Base-by-base conservation (phyloP, 208 protist species). In the Angomonas desouzai region DNA sequence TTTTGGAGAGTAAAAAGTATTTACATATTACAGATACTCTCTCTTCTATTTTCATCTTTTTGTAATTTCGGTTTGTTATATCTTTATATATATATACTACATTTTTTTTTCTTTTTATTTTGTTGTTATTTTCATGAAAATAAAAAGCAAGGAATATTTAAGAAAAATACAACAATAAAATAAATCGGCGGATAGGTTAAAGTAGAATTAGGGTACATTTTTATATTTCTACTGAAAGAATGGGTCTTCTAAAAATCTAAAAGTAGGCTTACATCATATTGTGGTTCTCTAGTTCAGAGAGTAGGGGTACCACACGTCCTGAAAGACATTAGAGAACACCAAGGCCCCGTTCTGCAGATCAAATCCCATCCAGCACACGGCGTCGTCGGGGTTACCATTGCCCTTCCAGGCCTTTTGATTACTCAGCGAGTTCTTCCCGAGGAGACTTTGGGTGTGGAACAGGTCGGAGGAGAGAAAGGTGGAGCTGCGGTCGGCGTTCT, bases 341-440 rank as follows among this genome's bases (percentile, higher is more conserved):
- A 92, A 56, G 32, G 69, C 63, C 3, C 36, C 7, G 2, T 56
- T 59, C 27, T 20, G 53, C 2, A 38, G 28, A 56, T 92, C 83
- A 58, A 89, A 92, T 13, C 81, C 83, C 36, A 92, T 62, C 83
- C 86, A 92, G 62, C 70, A 84, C 29, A 70, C 58, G 2, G 70
- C 75, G 20, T 77, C 55, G 45, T 66, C 32, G 9, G 29, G 25
- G 0, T 36, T 33, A 20, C 29, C 3, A 0, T 60, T 60, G 29
- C 2, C 25, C 22, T n/a, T 23, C 3, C 1, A 43, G 1, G 59
- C 36, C 6, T 23, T 51, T 51, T 23, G 45, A 9, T 51, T 51
- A 51, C 45, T 51, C 18, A 47, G 10, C 32, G 28, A 30, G 32
- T 49, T 70, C 53, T 43, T 62, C 55, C 27, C 62, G 38, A 28